A percentile compares a stretch with the other conserved stretches of the same genome.
Conservation (phyloP, 2,329 filamentous ascomycete species). For the Metarhizium brunneum region DNA sequence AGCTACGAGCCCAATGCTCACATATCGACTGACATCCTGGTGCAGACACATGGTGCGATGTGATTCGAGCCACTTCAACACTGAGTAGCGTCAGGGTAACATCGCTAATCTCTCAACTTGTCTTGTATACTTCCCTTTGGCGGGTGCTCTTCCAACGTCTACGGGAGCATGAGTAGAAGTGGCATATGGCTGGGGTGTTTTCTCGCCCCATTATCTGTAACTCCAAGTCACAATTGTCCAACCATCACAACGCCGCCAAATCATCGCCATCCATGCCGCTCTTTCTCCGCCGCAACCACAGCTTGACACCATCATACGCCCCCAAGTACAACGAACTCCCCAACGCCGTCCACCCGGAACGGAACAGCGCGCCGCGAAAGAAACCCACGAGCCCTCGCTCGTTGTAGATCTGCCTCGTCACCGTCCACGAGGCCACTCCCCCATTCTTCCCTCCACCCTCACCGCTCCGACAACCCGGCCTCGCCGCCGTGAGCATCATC, state of each 20-base stretch:
- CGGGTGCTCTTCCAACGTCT: no score
- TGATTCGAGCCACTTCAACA: no score
- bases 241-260: slow-evolving; percentile 16
- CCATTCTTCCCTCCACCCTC: slow-evolving; percentile 12
- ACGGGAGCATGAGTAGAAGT: no score
- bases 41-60: no score
- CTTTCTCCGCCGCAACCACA: slow-evolving; percentile 44
- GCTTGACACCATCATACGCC: slow-evolving; percentile 72
- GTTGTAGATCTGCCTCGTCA: slow-evolving; percentile 55
- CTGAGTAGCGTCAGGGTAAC: no score
- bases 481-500: slow-evolving; percentile 65
- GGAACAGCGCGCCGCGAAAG: slow-evolving; percentile 66
- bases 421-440: slow-evolving; percentile 31
- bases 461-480: neutral
- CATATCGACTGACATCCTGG: no score
- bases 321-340: slow-evolving; percentile 80
- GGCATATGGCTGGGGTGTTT: neutral
- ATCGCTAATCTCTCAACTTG: neutral
- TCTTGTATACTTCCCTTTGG: neutral
- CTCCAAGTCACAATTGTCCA: neutral
- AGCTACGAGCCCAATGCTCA: no score
- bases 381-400: slow-evolving; percentile 64
- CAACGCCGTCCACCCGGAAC: slow-evolving; percentile 71
- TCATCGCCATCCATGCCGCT: slow-evolving; percentile 26
- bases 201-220: neutral